Evolutionary conservation across 148 eudicot species (phyloP).

Genomic region (Persicaria tinctoria): DNA sequence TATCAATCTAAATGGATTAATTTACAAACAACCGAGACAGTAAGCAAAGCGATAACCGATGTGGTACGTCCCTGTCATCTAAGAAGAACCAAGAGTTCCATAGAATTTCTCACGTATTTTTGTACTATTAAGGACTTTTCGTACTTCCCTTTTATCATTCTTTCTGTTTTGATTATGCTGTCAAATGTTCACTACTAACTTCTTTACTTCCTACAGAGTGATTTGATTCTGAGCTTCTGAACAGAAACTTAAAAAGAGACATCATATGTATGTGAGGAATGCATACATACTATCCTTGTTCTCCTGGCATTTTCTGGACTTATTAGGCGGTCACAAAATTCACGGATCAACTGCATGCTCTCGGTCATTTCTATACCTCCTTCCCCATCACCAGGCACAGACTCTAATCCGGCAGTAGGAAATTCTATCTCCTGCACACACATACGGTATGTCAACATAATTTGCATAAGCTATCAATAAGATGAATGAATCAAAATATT

Average conservation of each 20-base stretch:
- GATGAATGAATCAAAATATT: background rate
- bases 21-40: background rate
- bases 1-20: background rate
- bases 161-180: background rate
- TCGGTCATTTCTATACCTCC: constrained; percentile 97
- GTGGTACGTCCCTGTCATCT: background rate
- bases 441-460: constrained; percentile 11
- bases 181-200: background rate
- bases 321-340: constrained; percentile 75
- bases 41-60: too few relatives aligned
- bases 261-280: constrained; percentile 6
- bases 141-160: background rate
- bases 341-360: constrained; percentile 88
- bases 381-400: constrained; percentile 99
- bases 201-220: background rate
- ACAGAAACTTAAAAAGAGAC: background rate
- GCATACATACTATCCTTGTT: constrained; percentile 84
- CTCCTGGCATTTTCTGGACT: constrained; percentile 60
- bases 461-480: background rate
- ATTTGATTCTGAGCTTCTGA: background rate
- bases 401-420: constrained; percentile 85
- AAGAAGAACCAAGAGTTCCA: background rate
- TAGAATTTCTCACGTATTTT: background rate
- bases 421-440: constrained; percentile 80
- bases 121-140: background rate